Percentiles rank a stretch among this genome's conserved stretches.
phyloP scores from a whole-genome alignment of 345 rosid genomes.

The Aquilaria sinensis region DNA sequence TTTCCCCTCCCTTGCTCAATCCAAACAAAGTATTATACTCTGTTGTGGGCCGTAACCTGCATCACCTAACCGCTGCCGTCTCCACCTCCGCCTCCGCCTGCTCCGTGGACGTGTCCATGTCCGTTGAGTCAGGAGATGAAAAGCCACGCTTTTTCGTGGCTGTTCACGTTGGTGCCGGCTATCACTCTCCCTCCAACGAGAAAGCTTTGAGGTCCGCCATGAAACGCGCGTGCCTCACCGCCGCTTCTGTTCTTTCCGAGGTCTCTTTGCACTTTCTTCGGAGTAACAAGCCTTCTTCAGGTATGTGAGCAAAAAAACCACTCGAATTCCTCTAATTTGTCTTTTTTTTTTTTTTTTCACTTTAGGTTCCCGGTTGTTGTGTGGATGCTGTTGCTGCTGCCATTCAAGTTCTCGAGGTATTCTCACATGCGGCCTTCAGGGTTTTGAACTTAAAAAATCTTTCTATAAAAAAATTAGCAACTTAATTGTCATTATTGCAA shows the following conservation, averaged over 20 bases:
- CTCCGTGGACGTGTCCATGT: constrained; percentile 17
- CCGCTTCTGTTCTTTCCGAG: constrained; percentile 74
- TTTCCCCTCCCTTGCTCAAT: too few relatives aligned
- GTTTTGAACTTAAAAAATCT: too few relatives aligned
- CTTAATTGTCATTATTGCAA: neutral
- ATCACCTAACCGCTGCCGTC: too few relatives aligned
- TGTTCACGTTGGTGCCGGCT: constrained; percentile 94
- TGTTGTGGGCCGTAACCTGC: too few relatives aligned
- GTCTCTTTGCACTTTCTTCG: constrained; percentile 18
- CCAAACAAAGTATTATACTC: too few relatives aligned
- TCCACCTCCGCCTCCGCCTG: too few relatives aligned
- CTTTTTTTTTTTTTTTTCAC: constrained; percentile 6
- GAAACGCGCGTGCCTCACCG: constrained; percentile 89
- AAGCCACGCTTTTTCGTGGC: constrained; percentile 79
- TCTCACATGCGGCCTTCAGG: neutral
- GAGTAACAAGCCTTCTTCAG: too few relatives aligned
- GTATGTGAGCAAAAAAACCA: too few relatives aligned
- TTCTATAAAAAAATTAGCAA: neutral
- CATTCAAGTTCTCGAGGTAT: constrained; percentile 86
- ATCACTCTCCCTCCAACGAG: constrained; percentile 66
- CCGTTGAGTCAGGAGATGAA: constrained; percentile 26
- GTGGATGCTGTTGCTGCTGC: constrained; percentile 86
- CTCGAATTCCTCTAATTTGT: constrained; percentile 2
- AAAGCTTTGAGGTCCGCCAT: constrained; percentile 76
- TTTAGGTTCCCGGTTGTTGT: constrained; percentile 59